Conservation (phyloP, 2,329 filamentous ascomycete species). For the Pleoardoris graminearum region DNA sequence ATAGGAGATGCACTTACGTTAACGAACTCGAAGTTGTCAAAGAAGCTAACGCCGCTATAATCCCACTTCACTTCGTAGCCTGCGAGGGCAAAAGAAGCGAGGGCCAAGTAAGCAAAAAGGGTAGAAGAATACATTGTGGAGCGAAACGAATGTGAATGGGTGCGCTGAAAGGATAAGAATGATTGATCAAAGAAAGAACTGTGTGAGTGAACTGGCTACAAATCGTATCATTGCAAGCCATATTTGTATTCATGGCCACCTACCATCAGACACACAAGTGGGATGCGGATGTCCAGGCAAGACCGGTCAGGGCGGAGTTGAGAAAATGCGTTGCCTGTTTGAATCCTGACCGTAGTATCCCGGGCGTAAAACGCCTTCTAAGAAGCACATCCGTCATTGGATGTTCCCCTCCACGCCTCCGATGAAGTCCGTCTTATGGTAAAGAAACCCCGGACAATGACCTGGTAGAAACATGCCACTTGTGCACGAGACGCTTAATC, state of each 20-base stretch:
- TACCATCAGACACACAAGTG: background rate
- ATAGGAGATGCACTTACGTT: background rate
- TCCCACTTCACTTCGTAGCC: background rate
- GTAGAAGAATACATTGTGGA: slow-evolving; percentile 2
- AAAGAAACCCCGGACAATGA: background rate
- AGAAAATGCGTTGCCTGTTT: background rate
- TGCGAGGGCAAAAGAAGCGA: background rate
- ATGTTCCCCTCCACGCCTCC: background rate
- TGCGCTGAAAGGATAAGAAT: background rate
- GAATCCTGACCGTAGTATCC: background rate
- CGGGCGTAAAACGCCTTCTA: background rate
- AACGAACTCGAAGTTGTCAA: slow-evolving; percentile 3
- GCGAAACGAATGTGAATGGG: background rate
- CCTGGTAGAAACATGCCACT: background rate
- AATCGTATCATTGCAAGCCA: background rate
- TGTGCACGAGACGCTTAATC: background rate
- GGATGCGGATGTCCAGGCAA: background rate
- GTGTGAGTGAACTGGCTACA: background rate
- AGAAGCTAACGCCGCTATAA: slow-evolving; percentile 1
- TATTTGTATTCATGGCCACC: background rate
- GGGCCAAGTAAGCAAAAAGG: background rate
- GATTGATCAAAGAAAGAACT: background rate
- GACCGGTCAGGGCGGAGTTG: background rate
- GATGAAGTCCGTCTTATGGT: background rate
- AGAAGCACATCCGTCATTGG: background rate